Percentiles rank a stretch among this genome's conserved stretches.
These are phyloP conservation scores for Cicer chorassanicum DNA, from an alignment of 306 rosid species.

Conservation along the genomic window DNA sequence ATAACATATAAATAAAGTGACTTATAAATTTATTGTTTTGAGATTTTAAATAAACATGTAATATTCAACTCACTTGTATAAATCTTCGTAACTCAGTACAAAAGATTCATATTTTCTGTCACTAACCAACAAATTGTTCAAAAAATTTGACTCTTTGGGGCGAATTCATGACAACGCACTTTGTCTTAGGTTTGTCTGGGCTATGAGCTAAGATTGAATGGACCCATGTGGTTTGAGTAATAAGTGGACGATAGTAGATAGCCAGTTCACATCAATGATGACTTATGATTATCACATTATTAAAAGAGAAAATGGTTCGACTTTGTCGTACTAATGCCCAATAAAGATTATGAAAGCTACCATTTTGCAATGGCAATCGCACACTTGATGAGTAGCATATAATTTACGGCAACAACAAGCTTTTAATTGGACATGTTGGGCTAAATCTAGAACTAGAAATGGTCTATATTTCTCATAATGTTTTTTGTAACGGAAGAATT, in stretches of 20 bases:
- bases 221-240: background rate
- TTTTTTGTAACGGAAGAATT: no score
- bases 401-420: background rate
- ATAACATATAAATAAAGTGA: no score
- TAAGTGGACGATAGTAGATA: conserved; percentile 8
- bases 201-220: conserved; percentile 17
- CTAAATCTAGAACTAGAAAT: background rate
- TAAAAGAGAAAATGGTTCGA: background rate
- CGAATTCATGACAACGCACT: background rate
- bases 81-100: no score
- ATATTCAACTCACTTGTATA: no score
- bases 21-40: no score
- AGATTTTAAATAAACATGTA: no score
- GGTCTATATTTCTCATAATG: no score
- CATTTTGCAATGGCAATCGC: background rate
- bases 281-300: background rate
- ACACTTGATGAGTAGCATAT: conserved; percentile 1
- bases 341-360: background rate
- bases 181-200: conserved; percentile 3
- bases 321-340: background rate
- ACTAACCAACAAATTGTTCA: no score
- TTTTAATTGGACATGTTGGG: conserved; percentile 25
- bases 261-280: conserved; percentile 13
- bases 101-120: no score
- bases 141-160: background rate